Percentiles rank a stretch among this genome's conserved stretches.
phyloP scores from a whole-genome alignment of 768 basidiomycete species.

The Mycena alexandri region DNA sequence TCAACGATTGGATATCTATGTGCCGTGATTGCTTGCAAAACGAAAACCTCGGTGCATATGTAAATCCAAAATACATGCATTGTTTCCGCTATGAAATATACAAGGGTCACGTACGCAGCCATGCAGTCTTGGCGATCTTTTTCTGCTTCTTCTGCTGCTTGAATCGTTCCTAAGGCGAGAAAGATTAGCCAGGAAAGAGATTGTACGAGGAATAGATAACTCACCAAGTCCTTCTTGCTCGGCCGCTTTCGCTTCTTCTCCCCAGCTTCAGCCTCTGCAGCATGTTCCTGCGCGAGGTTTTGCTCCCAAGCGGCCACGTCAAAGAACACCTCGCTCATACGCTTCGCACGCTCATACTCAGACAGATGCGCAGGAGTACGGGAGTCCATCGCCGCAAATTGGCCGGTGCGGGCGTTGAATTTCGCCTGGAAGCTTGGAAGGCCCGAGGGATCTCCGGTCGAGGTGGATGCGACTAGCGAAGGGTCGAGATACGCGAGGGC shows the following conservation, averaged over 20 bases:
- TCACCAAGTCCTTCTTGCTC: slow-evolving; percentile 86
- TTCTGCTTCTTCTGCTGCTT: slow-evolving; percentile 86
- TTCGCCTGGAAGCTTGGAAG: slow-evolving; percentile 71
- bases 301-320: slow-evolving; percentile 86
- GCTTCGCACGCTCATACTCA: slow-evolving; percentile 84
- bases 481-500: slow-evolving; percentile 86
- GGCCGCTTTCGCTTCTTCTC: slow-evolving; percentile 81
- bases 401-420: slow-evolving; percentile 86
- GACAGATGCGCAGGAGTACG: slow-evolving; percentile 83
- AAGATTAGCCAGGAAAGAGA: slow-evolving; percentile 24
- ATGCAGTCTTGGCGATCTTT: slow-evolving; percentile 91
- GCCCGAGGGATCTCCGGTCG: slow-evolving; percentile 49
- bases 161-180: slow-evolving; percentile 75
- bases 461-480: slow-evolving; percentile 61
- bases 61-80: no score
- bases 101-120: slow-evolving; percentile 73
- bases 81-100: slow-evolving; percentile 18
- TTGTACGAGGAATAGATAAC: slow-evolving; percentile 44
- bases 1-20: no score
- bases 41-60: no score
- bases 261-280: slow-evolving; percentile 61
- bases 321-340: slow-evolving; percentile 92
- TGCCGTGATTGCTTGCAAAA: no score
- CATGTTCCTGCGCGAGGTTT: slow-evolving; percentile 65
- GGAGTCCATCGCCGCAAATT: slow-evolving; percentile 74